Evolutionary conservation across 2,329 filamentous ascomycete species (phyloP).

Genomic region (Xylariaceae sp.): DNA sequence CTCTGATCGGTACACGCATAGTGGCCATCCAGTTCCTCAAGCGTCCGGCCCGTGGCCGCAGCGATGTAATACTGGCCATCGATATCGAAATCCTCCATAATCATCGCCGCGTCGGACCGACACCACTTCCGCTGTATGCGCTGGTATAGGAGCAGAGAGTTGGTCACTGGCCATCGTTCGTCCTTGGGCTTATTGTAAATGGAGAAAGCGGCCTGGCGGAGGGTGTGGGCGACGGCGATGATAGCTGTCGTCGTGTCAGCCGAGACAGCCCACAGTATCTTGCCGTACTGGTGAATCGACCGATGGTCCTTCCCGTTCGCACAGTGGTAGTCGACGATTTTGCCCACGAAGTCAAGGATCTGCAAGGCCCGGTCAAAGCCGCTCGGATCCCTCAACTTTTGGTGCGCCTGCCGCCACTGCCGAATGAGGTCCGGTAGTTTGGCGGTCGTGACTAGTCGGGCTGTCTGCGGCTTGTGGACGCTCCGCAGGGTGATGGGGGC

Average conservation of each 20-base stretch:
- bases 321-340: constrained; percentile 4
- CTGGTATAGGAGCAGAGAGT: constrained; percentile 1
- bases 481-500: constrained; percentile 1
- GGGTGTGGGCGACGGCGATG: neutral
- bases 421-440: neutral
- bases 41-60: neutral
- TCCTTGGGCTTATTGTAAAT: constrained; percentile 3
- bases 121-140: constrained; percentile 4
- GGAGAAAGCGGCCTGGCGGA: neutral
- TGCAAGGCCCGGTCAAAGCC: neutral
- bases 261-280: neutral
- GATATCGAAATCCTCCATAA: constrained; percentile 5
- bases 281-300: constrained; percentile 3
- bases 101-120: neutral
- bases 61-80: constrained; percentile 4
- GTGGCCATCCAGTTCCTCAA: constrained; percentile 1
- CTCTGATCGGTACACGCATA: constrained; percentile 1
- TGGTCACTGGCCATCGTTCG: constrained; percentile 3
- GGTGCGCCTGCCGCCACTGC: neutral
- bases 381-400: neutral
- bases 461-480: neutral
- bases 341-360: neutral
- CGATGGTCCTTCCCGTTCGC: constrained; percentile 2
- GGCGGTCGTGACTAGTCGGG: neutral
- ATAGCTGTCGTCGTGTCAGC: neutral